These are phyloP conservation scores for Aspergillus tamarii DNA, from an alignment of 2,329 filamentous ascomycete genomes.

Conservation along the genomic window DNA sequence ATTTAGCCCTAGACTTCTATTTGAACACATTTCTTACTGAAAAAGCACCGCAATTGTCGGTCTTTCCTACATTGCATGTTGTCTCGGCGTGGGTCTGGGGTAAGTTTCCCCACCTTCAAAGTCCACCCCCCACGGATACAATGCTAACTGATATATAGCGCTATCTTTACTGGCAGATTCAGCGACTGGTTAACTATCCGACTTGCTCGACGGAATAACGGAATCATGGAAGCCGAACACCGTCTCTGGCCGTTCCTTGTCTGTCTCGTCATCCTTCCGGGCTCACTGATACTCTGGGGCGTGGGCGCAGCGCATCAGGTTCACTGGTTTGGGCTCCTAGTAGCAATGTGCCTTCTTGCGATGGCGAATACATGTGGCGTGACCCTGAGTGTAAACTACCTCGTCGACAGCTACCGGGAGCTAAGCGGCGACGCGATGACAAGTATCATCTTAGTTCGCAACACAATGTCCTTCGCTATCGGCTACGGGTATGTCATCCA, in stretches of 20 bases:
- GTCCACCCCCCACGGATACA: neutral
- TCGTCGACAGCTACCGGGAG: conserved; percentile 47
- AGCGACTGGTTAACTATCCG: conserved; percentile 45
- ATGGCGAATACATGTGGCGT: conserved; percentile 43
- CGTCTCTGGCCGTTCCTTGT: conserved; percentile 44
- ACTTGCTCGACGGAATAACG: conserved; percentile 44
- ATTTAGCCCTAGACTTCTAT: neutral
- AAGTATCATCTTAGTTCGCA: conserved; percentile 51
- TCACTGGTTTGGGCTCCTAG: conserved; percentile 47
- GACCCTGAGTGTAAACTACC: conserved; percentile 44
- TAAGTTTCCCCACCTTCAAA: conserved; percentile 15
- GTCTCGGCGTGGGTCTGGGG: conserved; percentile 37
- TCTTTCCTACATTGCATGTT: conserved; percentile 42
- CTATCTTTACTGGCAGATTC: conserved; percentile 43
- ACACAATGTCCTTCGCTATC: conserved; percentile 53
- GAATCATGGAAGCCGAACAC: conserved; percentile 47
- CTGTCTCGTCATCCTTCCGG: conserved; percentile 40
- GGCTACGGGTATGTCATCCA: conserved; percentile 40
- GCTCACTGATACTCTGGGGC: conserved; percentile 42
- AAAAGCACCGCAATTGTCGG: conserved; percentile 42
- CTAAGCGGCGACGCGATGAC: conserved; percentile 45
- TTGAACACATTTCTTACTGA: conserved; percentile 18
- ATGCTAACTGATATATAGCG: conserved; percentile 25
- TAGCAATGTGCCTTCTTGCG: conserved; percentile 48
- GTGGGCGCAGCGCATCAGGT: conserved; percentile 47